Evolutionary conservation across 139 green algal genomes (phyloP), one percentile per base, ranked within the genome.

Genomic region (Nannochloris sp.): DNA sequence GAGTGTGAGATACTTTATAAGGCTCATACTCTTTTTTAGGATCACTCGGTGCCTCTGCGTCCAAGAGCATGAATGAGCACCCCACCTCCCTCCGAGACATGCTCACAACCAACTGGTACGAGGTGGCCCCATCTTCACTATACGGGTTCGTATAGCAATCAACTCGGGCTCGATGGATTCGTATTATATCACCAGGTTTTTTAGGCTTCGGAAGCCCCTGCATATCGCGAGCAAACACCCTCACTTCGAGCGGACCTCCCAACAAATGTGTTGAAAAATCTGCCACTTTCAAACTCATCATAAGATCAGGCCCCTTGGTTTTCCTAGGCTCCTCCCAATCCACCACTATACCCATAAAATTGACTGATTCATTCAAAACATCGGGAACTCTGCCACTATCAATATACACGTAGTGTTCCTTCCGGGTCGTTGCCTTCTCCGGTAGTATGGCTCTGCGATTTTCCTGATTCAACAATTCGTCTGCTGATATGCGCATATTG

Each of bases 121-220:
- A 28, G 46, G 46, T 53, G 16, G n/a, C n/a, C 17, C n/a, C 17
- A 20, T 53, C 46, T 20, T 53, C 46, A 23, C 46, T 23, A 28
- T 53, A 11, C 28, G 53, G 65, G 29, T 59, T 65, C 10, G 72
- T 62, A 72, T 62, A 81, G 5, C 28, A n/a, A 4, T 66, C 26
- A 2, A 67, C 46, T 57, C 77, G 51, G 26, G 70, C 56, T 10
- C 74, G 45, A 29, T 81, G 74, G 5, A 81, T 30, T 31, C 74
- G 67, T 11, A 81, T 73, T 60, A 81, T 81, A 62, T 80, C 71
- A 17, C 74, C 74, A 29, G 55, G 44, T 6, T 45, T 58, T 2
- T n/a, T 61, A 4, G 66, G 12, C 9, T 49, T 46, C 23, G 74
- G 62, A 37, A 76, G 66, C 28, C 62, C 40, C 4, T 43, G 36